Conservation (phyloP, 306 rosid species). For the Sicyos edulis region DNA sequence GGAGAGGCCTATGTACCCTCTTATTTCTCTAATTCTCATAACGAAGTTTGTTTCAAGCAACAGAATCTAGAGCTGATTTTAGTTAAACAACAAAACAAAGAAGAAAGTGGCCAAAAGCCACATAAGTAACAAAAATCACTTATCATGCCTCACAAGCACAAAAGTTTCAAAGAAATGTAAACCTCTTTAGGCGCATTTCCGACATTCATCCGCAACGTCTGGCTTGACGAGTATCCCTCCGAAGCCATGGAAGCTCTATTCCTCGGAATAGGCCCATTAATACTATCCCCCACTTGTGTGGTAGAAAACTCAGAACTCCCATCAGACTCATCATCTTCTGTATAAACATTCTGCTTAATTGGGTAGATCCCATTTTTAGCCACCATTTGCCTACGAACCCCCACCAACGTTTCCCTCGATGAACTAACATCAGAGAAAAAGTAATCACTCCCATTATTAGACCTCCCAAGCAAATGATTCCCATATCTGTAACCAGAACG, state of each 20-base stretch:
- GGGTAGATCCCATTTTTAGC: constrained; percentile 35
- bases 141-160: background rate
- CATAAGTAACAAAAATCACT: background rate
- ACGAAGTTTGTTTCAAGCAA: background rate
- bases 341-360: constrained; percentile 46
- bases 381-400: constrained; percentile 33
- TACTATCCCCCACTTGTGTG: constrained; percentile 72
- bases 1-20: background rate
- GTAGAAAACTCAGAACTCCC: constrained; percentile 84
- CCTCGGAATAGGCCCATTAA: constrained; percentile 53
- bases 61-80: background rate
- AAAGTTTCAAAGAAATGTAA: constrained; percentile 20
- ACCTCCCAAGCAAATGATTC: constrained; percentile 31
- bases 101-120: background rate
- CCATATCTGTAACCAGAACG: constrained; percentile 36
- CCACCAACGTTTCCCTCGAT: constrained; percentile 67
- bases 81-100: background rate
- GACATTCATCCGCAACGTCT: constrained; percentile 49
- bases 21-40: background rate
- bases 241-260: constrained; percentile 48
- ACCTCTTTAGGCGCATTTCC: constrained; percentile 57
- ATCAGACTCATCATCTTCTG: constrained; percentile 78
- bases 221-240: constrained; percentile 70
- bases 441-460: constrained; percentile 52
- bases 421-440: constrained; percentile 83